Evolutionary conservation across 371 early-diverging fungal species (phyloP), one percentile per base, ranked within the genome.

Genomic region (Thermomucor indicae-seudaticae): DNA sequence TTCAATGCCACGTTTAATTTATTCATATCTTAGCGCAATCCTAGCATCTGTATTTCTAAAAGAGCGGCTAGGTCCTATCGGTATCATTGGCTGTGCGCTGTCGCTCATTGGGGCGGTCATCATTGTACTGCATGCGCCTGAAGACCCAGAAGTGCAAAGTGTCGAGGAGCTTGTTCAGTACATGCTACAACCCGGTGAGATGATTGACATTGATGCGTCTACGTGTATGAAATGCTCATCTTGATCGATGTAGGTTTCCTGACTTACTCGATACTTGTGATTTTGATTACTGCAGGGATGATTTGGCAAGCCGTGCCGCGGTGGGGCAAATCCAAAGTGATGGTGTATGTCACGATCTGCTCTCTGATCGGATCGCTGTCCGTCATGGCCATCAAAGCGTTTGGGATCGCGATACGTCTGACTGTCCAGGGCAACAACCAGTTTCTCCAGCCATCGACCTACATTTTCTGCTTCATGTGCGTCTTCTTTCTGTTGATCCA

Each of bases 391-490:
- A 83, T 83, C 70, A 92, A 93, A 71, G 92, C 85, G 0, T 88
- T 95, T 57, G 93, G 92, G 43, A 88, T 91, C 47, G 92, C 94
- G 12, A 65, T 95, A 37, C 88, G 89, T 61, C 75, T 93, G 54
- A 92, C 95, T 0, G 84, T 91, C 65, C 80, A 80, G 20, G 93
- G 94, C 46, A 68, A 84, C 58, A 95, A 93, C 68, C 92, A 92
- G 72, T 79, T 93, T 41, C 75, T 75, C 20, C 82, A 90, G 46
- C 78, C 87, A 7, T 90, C 90, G 16, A 95, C 94, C 10, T 95
- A 89, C 51, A 66, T 91, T n/a, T 92, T 95, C 65, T 82, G 83
- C 11, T 55, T 87, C 22, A 77, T 85, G 39, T 89, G 90, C 22
- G 73, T 65, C 10, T 66, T 79, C 0, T 91, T 86, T 62, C 89